Base-by-base conservation (phyloP, 306 rosid species). In the Ziziphus jujuba region DNA sequence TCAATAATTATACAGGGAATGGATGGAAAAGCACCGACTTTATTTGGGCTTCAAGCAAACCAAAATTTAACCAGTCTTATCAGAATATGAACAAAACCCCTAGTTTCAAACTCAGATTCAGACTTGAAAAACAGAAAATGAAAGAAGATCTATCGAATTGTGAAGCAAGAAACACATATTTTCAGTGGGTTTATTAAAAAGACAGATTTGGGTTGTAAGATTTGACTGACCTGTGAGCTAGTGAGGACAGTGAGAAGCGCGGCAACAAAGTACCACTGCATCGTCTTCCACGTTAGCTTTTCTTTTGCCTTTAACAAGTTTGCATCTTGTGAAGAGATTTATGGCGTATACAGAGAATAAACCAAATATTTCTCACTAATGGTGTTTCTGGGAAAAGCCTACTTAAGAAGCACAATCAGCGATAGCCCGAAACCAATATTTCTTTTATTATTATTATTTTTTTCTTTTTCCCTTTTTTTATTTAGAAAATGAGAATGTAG, bases 221-320 rank as follows among this genome's bases (percentile, higher is more conserved):
- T 36, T 61, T 40, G 21, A 31, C 77, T 19, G 67, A 84, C 89
- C 89, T 84, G 89, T 23, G 89, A 84, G 68, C 89, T 84, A 61
- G 89, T 84, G 55, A 84, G 89, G 56, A 81, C 58, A 40, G 89
- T 84, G 81, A 84, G 89, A 17, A 84, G 75, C 58, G 76, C 74
- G n/a, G 89, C 89, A 24, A 84, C 87, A 38, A 70, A 72, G 78
- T 84, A 84, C 89, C 89, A 84, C 80, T 79, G 84, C 89, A 84
- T 81, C 77, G 68, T 40, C 72, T 52, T 76, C 72, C 7, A 19
- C 72, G 17, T 8, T 21, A 7, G 31, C 4, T 1, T 19, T 17
- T 14, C 23, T 28, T 50, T 50, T 20, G 55, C 20, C 55, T 40
- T 6, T 2, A 40, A 40, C 45, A 40, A 40, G 7, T 10, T 10